Conservation (phyloP, 768 basidiomycete genomes). For the Kwoniella dendrophila region DNA sequence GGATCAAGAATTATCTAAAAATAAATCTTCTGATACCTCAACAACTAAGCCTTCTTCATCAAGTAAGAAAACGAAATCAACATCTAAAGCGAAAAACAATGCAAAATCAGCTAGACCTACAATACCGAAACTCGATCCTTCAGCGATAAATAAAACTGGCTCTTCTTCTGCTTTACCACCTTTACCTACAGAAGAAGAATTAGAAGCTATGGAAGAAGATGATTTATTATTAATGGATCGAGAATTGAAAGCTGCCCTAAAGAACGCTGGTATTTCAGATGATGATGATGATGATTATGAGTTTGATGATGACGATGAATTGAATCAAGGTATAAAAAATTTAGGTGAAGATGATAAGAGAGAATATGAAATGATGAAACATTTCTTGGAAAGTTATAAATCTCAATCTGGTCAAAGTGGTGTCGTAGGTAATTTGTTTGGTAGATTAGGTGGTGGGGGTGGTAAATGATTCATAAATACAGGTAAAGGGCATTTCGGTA, state of each 20-base stretch:
- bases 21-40: constrained; percentile 11
- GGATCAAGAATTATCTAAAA: constrained; percentile 72
- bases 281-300: constrained; percentile 58
- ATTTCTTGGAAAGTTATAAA: constrained; percentile 95
- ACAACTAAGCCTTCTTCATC: constrained; percentile 31
- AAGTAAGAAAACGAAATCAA: constrained; percentile 33
- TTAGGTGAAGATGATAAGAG: constrained; percentile 46
- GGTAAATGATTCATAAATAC: not conserved
- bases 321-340: constrained; percentile 49
- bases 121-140: too few relatives aligned
- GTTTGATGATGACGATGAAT: constrained; percentile 56
- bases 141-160: constrained; percentile 55
- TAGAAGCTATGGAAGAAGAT: constrained; percentile 69
- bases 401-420: constrained; percentile 86
- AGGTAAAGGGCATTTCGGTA: not conserved
- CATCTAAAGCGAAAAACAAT: constrained; percentile 7
- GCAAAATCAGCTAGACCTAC: constrained; percentile 57
- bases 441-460: constrained; percentile 68
- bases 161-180: constrained; percentile 35
- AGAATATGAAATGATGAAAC: constrained; percentile 92
- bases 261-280: constrained; percentile 63
- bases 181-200: constrained; percentile 58
- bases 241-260: constrained; percentile 66
- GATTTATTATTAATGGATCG: constrained; percentile 75
- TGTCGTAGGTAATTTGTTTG: constrained; percentile 85